These are phyloP conservation scores for Anthracocystis setariae DNA, from an alignment of 1,284 basidiomycete genomes.

Conservation along the genomic window DNA sequence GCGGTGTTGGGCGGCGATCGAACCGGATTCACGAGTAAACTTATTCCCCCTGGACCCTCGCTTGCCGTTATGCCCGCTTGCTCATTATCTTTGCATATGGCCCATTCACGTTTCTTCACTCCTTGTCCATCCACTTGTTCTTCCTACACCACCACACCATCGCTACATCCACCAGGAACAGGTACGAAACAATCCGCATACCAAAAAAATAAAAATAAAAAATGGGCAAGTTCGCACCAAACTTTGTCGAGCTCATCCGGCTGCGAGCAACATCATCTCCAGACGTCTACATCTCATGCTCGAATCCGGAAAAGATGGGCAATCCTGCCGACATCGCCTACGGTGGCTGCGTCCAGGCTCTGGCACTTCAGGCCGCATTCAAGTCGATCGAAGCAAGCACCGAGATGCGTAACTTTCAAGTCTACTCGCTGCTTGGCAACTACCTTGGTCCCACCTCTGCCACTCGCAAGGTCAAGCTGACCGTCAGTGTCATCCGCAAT, in stretches of 20 bases:
- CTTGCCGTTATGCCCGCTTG: too few species aligned
- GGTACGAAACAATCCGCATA: neutral
- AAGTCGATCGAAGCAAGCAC: constrained; percentile 44
- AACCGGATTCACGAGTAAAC: too few species aligned
- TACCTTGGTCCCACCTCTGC: constrained; percentile 55
- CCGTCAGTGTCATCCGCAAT: constrained; percentile 43
- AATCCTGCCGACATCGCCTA: constrained; percentile 59
- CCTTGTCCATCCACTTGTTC: too few species aligned
- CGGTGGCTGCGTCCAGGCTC: constrained; percentile 56
- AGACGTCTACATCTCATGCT: constrained; percentile 44
- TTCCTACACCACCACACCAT: too few species aligned
- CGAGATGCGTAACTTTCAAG: constrained; percentile 30
- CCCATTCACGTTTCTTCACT: too few species aligned
- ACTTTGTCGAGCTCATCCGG: constrained; percentile 52
- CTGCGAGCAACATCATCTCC: constrained; percentile 36
- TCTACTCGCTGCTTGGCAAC: constrained; percentile 55
- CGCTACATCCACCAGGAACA: neutral
- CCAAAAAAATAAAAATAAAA: neutral
- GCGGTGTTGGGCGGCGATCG: too few species aligned
- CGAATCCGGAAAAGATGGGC: constrained; percentile 51
- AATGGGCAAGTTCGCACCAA: constrained; percentile 23
- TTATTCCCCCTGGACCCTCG: too few species aligned
- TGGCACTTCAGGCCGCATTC: constrained; percentile 48
- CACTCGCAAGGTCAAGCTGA: constrained; percentile 43
- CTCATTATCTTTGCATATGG: too few species aligned